These are phyloP conservation scores for Rhodotorula graminis DNA, from an alignment of 768 basidiomycete genomes.

Conservation along the genomic window DNA sequence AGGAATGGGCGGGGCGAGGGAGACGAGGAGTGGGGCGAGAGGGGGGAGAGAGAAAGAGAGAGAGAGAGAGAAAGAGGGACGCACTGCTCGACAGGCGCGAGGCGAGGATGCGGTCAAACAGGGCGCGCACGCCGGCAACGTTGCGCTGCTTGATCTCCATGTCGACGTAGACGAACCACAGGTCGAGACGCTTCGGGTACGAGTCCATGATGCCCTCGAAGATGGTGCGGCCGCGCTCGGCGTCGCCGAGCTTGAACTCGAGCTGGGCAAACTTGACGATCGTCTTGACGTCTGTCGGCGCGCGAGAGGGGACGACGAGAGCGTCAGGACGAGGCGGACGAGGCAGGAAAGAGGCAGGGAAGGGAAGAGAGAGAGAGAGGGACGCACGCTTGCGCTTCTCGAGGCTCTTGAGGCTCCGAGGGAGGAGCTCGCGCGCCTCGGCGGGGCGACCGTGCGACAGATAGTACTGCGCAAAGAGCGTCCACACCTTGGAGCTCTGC, in stretches of 20 bases:
- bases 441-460: conserved; percentile 68
- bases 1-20: neutral
- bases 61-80: conserved; percentile 45
- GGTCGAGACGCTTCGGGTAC: conserved; percentile 87
- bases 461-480: conserved; percentile 75
- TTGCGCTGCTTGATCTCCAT: conserved; percentile 80
- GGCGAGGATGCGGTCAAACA: conserved; percentile 78
- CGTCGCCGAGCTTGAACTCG: conserved; percentile 89
- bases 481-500: conserved; percentile 90
- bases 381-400: conserved; percentile 87
- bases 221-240: conserved; percentile 89
- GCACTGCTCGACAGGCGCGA: conserved; percentile 87
- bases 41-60: too few relatives aligned
- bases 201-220: conserved; percentile 96
- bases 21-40: too few relatives aligned
- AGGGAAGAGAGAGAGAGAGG: neutral
- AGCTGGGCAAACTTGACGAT: conserved; percentile 91
- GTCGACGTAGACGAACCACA: conserved; percentile 96
- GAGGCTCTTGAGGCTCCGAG: conserved; percentile 80
- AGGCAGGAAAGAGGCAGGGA: neutral
- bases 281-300: conserved; percentile 74
- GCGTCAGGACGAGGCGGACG: too few relatives aligned
- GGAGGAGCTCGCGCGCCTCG: conserved; percentile 75
- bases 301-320: too few relatives aligned
- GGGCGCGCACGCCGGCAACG: conserved; percentile 71